Evolutionary conservation across 192 early-diverging fungal genomes (phyloP), one percentile per base, ranked within the genome.

Genomic region (Coemansia umbellata): DNA sequence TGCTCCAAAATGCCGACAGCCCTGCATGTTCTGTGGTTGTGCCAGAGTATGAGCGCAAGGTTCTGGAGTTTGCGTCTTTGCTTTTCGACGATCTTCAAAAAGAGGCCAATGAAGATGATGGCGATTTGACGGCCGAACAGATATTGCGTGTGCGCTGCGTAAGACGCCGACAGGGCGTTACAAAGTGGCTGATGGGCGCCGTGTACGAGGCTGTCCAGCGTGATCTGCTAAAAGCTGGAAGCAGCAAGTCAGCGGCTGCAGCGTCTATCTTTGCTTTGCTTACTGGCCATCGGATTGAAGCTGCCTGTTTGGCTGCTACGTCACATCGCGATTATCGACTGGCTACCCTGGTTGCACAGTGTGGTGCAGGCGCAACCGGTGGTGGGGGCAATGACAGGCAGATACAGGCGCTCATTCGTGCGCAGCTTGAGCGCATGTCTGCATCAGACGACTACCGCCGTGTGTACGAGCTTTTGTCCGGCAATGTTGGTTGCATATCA

Each of bases 331-430:
- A 93, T 63, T 83, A 85, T 50, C 80, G 82, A 2, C 76, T 94
- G 26, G 88, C 92, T 0, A 91, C 87, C 6, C 66, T 94, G 24
- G 44, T 97, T 21, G 58, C 87, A 5, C 94, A 94, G 63, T 47
- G 61, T 15, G 67, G 74, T 17, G 50, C 44, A 1, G 73, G 73
- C 23, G 60, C 37, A 0, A 58, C 87, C 3, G 82, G 74, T 50
- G 89, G 79, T 11, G 81, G 74, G 18, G 84, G 83, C 53, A 77
- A 58, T 37, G 45, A 63, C 55, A 9, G 33, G 53, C 55, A 74
- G 42, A 48, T 68, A 31, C 64, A 58, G 30, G 55, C 39, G 50
- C 65, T 74, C 19, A 24, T 63, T 2, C 64, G 64, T 30, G 55
- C 55, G 8, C 72, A 74, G 56, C 56, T 74, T 1, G 47, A 45